Evolutionary conservation across 257 asterid genomes (phyloP).

Genomic region (Petrea volubilis): DNA sequence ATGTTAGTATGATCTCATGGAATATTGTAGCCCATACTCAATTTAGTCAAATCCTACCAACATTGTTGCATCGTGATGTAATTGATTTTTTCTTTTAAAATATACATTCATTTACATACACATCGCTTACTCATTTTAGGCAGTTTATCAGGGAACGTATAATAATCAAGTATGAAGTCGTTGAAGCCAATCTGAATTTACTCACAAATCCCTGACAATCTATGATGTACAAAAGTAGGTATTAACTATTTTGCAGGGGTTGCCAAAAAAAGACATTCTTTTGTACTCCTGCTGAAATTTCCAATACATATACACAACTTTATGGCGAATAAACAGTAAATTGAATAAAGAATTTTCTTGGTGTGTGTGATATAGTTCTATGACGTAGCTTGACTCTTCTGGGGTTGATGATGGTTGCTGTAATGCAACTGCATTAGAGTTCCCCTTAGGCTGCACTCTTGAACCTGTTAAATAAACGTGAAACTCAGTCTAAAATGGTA

Average conservation of each 20-base stretch:
- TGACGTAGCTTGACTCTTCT: conserved; percentile 19
- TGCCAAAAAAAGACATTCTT: not conserved
- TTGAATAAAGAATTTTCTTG: not conserved
- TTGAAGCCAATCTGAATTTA: too few relatives aligned
- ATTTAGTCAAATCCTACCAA: too few relatives aligned
- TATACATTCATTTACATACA: too few relatives aligned
- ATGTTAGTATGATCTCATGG: too few relatives aligned
- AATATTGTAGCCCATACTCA: too few relatives aligned
- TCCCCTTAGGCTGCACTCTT: conserved; percentile 52
- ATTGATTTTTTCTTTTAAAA: too few relatives aligned
- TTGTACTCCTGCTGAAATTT: not conserved
- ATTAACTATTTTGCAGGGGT: not conserved
- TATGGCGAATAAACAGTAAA: conserved; percentile 6
- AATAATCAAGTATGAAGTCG: too few relatives aligned
- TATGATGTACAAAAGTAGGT: too few relatives aligned
- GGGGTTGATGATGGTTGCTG: conserved; percentile 8
- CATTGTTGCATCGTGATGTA: too few relatives aligned
- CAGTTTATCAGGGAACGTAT: too few relatives aligned
- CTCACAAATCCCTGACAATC: too few relatives aligned
- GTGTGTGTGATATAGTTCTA: not conserved
- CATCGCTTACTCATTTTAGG: too few relatives aligned
- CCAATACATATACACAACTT: conserved; percentile 22
- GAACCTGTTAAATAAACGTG: conserved; percentile 28
- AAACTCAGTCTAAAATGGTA: not conserved
- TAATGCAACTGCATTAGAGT: conserved; percentile 30